Evolutionary conservation across 2,329 filamentous ascomycete genomes (phyloP).

Genomic region (Emergomyces orientalis): DNA sequence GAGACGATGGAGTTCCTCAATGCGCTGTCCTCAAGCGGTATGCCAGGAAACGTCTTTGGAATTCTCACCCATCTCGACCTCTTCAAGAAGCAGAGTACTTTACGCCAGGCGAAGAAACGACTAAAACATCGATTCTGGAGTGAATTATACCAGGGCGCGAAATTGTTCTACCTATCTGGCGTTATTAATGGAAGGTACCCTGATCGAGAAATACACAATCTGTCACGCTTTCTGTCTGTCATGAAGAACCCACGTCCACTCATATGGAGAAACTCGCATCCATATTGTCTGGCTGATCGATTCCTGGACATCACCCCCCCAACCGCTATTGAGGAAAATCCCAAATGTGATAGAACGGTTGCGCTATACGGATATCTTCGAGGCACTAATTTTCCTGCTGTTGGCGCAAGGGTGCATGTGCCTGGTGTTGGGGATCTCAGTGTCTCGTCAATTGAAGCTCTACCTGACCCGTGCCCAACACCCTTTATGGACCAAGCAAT

Average conservation of each 20-base stretch:
- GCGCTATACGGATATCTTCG: conserved; percentile 88
- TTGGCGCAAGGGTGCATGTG: conserved; percentile 80
- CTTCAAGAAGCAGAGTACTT: conserved; percentile 83
- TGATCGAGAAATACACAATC: conserved; percentile 89
- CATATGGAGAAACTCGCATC: conserved; percentile 92
- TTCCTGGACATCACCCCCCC: conserved; percentile 94
- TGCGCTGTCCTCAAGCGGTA: conserved; percentile 82
- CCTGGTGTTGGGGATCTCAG: conserved; percentile 85
- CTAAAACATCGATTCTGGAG: conserved; percentile 95
- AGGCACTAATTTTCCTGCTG: conserved; percentile 83
- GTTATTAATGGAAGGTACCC: conserved; percentile 96
- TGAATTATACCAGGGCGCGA: conserved; percentile 91
- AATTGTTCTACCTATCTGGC: conserved; percentile 92
- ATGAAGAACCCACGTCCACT: conserved; percentile 99
- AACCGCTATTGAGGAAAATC: conserved; percentile 76
- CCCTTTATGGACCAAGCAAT: conserved; percentile 81
- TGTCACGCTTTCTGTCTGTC: conserved; percentile 88
- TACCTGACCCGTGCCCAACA: conserved; percentile 93
- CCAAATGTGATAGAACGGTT: conserved; percentile 82
- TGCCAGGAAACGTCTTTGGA: conserved; percentile 97
- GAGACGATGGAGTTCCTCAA: conserved; percentile 99
- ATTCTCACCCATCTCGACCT: conserved; percentile 93
- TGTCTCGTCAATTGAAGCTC: conserved; percentile 69
- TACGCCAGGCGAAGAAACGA: conserved; percentile 91
- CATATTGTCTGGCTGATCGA: conserved; percentile 85